These are phyloP conservation scores for Haplosporangium sp. DNA, from an alignment of 371 early-diverging fungal species.

Conservation along the genomic window DNA sequence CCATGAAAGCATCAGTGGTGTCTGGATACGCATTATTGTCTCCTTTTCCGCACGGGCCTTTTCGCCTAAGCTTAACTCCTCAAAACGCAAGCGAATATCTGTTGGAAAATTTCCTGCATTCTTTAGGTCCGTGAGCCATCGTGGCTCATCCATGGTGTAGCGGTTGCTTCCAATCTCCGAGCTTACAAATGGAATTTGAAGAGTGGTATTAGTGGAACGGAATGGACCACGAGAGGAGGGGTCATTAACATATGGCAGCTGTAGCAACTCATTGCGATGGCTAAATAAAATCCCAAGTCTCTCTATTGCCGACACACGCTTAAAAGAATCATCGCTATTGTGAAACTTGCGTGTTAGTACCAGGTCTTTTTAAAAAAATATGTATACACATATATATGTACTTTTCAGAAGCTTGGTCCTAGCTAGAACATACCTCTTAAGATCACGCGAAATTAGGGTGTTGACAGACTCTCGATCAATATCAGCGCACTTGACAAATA, in stretches of 20 bases:
- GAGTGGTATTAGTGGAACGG: slow-evolving; percentile 57
- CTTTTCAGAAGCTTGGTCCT: not conserved
- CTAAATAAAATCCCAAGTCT: slow-evolving; percentile 62
- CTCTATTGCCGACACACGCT: slow-evolving; percentile 60
- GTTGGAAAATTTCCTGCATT: slow-evolving; percentile 67
- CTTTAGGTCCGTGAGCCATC: slow-evolving; percentile 70
- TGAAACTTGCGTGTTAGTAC: not conserved
- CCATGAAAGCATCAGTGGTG: slow-evolving; percentile 65
- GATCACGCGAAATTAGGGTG: slow-evolving; percentile 28
- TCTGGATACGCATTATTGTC: slow-evolving; percentile 64
- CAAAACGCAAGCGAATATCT: slow-evolving; percentile 71
- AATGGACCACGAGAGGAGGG: slow-evolving; percentile 66
- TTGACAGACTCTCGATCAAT: slow-evolving; percentile 63
- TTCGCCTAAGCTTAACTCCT: slow-evolving; percentile 73
- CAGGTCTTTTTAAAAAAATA: not conserved
- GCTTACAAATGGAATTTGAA: slow-evolving; percentile 69
- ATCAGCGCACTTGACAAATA: slow-evolving; percentile 74
- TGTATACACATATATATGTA: not conserved
- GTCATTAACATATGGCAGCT: slow-evolving; percentile 66
- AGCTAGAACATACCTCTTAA: slow-evolving; percentile 17
- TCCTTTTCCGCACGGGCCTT: slow-evolving; percentile 70
- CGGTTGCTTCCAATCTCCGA: slow-evolving; percentile 72
- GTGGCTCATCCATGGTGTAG: slow-evolving; percentile 71
- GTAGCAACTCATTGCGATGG: slow-evolving; percentile 65
- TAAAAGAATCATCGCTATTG: slow-evolving; percentile 62